Conservation (phyloP, 495 filamentous ascomycete species). For the Podospora australis region DNA sequence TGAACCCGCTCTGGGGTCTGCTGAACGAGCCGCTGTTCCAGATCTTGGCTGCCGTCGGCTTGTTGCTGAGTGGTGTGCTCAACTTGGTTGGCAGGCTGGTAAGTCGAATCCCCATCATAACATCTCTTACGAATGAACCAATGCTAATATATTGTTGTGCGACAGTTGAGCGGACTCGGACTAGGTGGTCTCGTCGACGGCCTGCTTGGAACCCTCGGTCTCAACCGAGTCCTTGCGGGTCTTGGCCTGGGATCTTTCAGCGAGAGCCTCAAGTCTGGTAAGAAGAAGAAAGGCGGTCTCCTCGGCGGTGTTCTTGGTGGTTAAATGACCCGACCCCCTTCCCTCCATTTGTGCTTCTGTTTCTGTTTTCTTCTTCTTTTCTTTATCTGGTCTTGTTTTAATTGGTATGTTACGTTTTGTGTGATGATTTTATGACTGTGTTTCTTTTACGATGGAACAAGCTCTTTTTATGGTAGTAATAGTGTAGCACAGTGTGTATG, state of each 20-base stretch:
- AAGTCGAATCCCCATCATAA: too few species aligned
- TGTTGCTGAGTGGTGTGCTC: conserved; percentile 77
- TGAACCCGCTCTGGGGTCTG: conserved; percentile 82
- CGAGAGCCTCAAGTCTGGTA: conserved; percentile 29
- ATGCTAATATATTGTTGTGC: conserved; percentile 12
- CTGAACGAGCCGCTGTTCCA: conserved; percentile 83
- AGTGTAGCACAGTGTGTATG: too few species aligned
- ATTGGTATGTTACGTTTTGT: background rate
- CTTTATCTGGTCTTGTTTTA: background rate
- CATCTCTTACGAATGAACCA: too few species aligned
- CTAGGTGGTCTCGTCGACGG: conserved; percentile 75
- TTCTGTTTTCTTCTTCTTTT: background rate
- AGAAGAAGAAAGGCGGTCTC: conserved; percentile 32
- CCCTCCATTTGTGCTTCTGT: too few species aligned
- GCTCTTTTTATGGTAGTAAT: too few species aligned
- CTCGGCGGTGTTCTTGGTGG: conserved; percentile 25
- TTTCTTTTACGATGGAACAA: too few species aligned
- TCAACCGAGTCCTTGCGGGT: conserved; percentile 68
- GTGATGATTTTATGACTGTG: too few species aligned
- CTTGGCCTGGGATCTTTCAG: conserved; percentile 63
- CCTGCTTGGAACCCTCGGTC: conserved; percentile 70
- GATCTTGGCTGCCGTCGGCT: conserved; percentile 84
- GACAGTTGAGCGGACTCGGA: conserved; percentile 68
- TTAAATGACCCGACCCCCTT: too few species aligned
- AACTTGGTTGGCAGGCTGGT: conserved; percentile 67